Base-by-base conservation (phyloP, 805 yeast species). In the Pichia nakasei region DNA sequence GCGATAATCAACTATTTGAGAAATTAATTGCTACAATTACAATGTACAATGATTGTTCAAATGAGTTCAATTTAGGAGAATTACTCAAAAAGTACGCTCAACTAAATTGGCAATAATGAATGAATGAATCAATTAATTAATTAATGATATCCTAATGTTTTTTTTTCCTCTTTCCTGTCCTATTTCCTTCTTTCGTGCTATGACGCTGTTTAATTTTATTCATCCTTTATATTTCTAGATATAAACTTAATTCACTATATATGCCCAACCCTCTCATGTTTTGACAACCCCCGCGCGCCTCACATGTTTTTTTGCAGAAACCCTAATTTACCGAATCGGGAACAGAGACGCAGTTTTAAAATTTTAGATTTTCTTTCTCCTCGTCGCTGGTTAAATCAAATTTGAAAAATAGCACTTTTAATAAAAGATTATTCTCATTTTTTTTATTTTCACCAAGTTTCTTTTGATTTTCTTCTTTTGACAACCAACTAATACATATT, bases 1-100 rank as follows among this genome's bases (percentile, higher is more conserved):
- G 21, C 22, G 42, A 38, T 22, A 41, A 39, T 1, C 31, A 35
- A 17, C 38, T 52, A 2, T 60, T 49, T 36, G 17, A 49, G 4
- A 43, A 44, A 4, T 38, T 55, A 38, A 40, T 53, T 4, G 21
- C 45, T 9, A 35, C 42, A 2, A 42, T 52, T 6, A 35, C 41
- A 3, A 41, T 48, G 40, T 64, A 61, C 49, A 59, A 56, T 26
- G 69, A 67, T 46, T 55, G 63, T n/a, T 53, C 54, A 1, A 39
- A 57, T 1, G 73, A 73, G 31, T 66, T 64, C 35, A 58, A 60
- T 37, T 66, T 74, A 0, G 78, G 78, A 9, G 59, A 60, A 33
- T 56, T 76, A 41, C 52, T 76, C 24, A 67, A 72, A 48, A 59
- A 62, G 13, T 68, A 67, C 52, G 71, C 71, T 9, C 24, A 44